These are phyloP conservation scores for Aspergillus funiculosus DNA, from an alignment of 495 filamentous ascomycete genomes.

Conservation along the genomic window DNA sequence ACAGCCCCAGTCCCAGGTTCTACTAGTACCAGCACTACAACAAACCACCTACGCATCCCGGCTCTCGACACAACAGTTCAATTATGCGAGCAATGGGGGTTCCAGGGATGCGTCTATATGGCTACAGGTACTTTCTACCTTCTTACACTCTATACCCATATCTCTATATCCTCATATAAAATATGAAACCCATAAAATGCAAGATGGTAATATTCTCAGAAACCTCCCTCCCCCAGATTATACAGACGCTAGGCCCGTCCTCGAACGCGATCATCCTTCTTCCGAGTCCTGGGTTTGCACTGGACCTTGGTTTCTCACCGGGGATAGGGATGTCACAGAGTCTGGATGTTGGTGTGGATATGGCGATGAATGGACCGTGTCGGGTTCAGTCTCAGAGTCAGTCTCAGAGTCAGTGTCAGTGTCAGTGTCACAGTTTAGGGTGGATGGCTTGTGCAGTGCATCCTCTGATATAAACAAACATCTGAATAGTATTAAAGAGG, in stretches of 20 bases:
- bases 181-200: no score
- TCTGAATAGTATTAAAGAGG: no score
- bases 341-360: not conserved
- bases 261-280: constrained; percentile 9
- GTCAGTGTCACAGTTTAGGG: constrained; percentile 6
- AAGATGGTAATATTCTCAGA: not conserved
- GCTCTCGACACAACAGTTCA: not conserved
- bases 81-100: constrained; percentile 11
- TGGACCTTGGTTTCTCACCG: not conserved
- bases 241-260: constrained; percentile 5
- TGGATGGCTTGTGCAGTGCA: constrained; percentile 11
- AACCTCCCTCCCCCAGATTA: constrained; percentile 8
- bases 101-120: constrained; percentile 6
- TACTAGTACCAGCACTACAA: no score
- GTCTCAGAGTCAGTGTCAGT: not conserved
- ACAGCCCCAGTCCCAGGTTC: no score
- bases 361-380: no score
- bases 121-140: constrained; percentile 1
- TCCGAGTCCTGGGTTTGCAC: not conserved
- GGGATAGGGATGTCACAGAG: not conserved
- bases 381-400: not conserved
- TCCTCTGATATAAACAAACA: constrained; percentile 6
- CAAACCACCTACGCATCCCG: no score
- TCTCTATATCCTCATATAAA: no score
- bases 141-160: not conserved